Evolutionary conservation across 148 eudicot genomes (phyloP).

Genomic region (Persicaria tinctoria): DNA sequence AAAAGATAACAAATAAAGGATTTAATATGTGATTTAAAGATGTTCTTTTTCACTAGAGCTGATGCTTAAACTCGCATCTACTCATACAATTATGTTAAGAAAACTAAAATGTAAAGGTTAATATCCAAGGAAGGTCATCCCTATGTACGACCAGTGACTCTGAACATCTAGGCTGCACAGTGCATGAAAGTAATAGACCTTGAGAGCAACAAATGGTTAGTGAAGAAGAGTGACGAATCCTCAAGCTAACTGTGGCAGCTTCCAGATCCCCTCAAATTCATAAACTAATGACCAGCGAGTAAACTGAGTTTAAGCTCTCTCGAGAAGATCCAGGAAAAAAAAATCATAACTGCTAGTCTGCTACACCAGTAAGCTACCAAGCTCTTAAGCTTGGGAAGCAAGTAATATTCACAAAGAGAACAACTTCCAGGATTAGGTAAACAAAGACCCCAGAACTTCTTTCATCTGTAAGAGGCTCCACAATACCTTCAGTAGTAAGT

Average conservation of each 20-base stretch:
- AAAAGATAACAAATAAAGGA: not conserved
- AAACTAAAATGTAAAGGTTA: not conserved
- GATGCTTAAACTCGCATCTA: not conserved
- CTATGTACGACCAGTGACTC: not conserved
- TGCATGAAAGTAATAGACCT: not conserved
- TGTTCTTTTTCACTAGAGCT: not conserved
- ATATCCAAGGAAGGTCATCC: not conserved
- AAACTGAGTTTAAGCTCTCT: no score
- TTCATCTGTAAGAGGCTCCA: not conserved
- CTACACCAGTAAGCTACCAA: no score
- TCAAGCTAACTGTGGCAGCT: not conserved
- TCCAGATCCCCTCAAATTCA: not conserved
- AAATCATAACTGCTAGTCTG: no score
- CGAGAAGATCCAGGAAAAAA: no score
- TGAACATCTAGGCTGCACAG: not conserved
- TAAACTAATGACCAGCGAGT: no score
- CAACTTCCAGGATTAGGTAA: not conserved
- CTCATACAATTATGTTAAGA: not conserved
- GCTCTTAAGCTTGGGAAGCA: not conserved
- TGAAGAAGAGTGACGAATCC: not conserved
- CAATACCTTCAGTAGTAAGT: not conserved
- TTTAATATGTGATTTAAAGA: not conserved
- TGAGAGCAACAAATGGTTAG: not conserved
- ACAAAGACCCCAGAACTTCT: not conserved
- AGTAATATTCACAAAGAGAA: not conserved